Evolutionary conservation across 805 yeast species (phyloP), one percentile per base, ranked within the genome.

Genomic region (Candida adriatica): DNA sequence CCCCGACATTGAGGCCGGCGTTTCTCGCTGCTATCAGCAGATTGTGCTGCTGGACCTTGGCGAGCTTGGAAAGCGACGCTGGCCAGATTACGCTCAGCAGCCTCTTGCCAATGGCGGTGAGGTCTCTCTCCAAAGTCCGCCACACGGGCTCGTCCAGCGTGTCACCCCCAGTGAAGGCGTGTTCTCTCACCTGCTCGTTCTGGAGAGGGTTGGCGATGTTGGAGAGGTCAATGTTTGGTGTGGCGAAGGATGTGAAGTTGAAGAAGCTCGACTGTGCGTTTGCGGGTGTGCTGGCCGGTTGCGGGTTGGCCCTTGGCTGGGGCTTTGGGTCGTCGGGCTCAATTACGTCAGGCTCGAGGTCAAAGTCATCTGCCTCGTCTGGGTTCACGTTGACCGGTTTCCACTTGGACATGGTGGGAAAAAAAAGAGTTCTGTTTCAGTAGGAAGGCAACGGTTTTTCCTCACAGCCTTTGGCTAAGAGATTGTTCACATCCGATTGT

Each of bases 131-230:
- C 6, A 79, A 54, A 0, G 87, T 79, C 19, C 64, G 58, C 47
- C 61, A 50, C 7, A 79, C 79, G 0, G 86, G 83, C 55, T 79
- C 87, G 47, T 79, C 85, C 9, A 79, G 56, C 3, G 87, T 79
- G 48, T 79, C 81, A 18, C 83, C 82, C 3, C 86, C 86, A 14
- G 74, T 39, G 29, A 51, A 51, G n/a, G 46, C 37, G 21, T 45
- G 47, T 27, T 51, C 55, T 33, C 45, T 42, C 11, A 50, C 52
- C 21, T 49, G 47, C 16, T 48, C 53, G 23, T 51, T 50, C 35
- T 43, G 37, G 7, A 56, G 28, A 8, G 62, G 61, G 26, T 56
- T 52, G 24, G 56, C 40, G 1, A 59, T 36, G 8, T 34, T 31
- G 0, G 59, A 45, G 4, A 57, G 37, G 27, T 57, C 61, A 22